These are phyloP conservation scores for Eucalyptus tenuipes DNA, from an alignment of 345 rosid genomes.

Conservation along the genomic window DNA sequence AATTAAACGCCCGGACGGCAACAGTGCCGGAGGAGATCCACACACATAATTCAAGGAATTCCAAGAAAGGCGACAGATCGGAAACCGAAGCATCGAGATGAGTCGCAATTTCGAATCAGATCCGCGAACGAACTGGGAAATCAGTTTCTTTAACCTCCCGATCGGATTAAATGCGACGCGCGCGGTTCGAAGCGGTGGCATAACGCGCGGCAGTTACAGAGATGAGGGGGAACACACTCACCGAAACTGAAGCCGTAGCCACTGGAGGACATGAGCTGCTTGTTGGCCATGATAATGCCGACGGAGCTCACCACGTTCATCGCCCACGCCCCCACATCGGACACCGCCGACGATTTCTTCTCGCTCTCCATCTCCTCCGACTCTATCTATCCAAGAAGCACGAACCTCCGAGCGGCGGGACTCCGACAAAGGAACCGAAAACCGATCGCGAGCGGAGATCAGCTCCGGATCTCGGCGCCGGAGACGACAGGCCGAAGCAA, in stretches of 20 bases:
- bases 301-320: conserved; percentile 94
- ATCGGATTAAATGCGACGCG: not conserved
- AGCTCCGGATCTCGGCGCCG: not conserved
- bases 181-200: not conserved
- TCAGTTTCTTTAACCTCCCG: not conserved
- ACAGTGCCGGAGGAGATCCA: not conserved
- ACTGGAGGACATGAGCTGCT: conserved; percentile 80
- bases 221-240: conserved; percentile 1
- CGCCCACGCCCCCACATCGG: conserved; percentile 93
- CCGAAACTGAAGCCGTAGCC: conserved; percentile 86
- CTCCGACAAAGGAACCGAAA: not conserved
- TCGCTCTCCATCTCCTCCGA: conserved; percentile 31
- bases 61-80: not conserved
- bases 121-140: not conserved
- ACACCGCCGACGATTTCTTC: conserved; percentile 62
- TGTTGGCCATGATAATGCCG: conserved; percentile 94
- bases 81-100: not conserved
- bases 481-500: not conserved
- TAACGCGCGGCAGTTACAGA: not conserved
- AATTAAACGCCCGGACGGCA: not conserved
- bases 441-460: not conserved
- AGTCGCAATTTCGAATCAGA: not conserved
- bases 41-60: not conserved
- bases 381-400: not conserved
- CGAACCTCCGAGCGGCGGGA: not conserved